phyloP scores from a whole-genome alignment of 1,284 basidiomycete genomes.

The Microbotryomycetes sp. region DNA sequence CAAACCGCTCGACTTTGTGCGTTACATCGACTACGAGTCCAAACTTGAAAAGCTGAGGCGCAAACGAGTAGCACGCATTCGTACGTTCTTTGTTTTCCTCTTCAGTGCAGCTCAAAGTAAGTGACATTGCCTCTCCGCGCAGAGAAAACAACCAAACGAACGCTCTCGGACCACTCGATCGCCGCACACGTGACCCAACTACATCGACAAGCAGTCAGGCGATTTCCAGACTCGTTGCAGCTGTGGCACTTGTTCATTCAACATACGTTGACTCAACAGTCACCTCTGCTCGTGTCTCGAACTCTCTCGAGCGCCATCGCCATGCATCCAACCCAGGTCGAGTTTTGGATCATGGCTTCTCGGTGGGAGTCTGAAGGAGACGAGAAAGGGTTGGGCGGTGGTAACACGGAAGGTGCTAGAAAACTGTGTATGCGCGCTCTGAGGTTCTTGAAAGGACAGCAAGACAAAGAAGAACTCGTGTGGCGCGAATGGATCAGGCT shows the following conservation, averaged over 20 bases:
- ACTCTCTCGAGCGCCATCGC: constrained; percentile 37
- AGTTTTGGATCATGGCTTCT: constrained; percentile 38
- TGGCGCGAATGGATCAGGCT: constrained; percentile 40
- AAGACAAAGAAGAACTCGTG: constrained; percentile 19
- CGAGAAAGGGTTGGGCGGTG: constrained; percentile 37
- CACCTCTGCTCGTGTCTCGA: constrained; percentile 35
- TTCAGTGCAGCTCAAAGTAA: neutral
- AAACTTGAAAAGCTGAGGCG: constrained; percentile 70
- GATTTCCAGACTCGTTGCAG: constrained; percentile 35
- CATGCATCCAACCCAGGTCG: constrained; percentile 36
- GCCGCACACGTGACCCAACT: constrained; percentile 38
- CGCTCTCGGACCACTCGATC: constrained; percentile 39
- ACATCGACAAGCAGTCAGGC: constrained; percentile 35
- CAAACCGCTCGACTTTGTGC: constrained; percentile 61
- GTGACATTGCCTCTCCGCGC: constrained; percentile 7
- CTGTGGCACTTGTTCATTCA: constrained; percentile 38
- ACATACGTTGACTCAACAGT: constrained; percentile 34
- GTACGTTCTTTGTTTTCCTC: constrained; percentile 49
- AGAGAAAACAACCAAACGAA: constrained; percentile 28
- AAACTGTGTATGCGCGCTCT: constrained; percentile 39
- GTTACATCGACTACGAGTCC: constrained; percentile 90
- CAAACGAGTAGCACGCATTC: constrained; percentile 62
- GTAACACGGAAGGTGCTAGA: constrained; percentile 37
- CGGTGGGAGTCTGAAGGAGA: constrained; percentile 39
- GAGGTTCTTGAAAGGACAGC: constrained; percentile 35